Evolutionary conservation across 2,329 filamentous ascomycete species (phyloP), one percentile per base, ranked within the genome.

Genomic region (Fusarium sp.): DNA sequence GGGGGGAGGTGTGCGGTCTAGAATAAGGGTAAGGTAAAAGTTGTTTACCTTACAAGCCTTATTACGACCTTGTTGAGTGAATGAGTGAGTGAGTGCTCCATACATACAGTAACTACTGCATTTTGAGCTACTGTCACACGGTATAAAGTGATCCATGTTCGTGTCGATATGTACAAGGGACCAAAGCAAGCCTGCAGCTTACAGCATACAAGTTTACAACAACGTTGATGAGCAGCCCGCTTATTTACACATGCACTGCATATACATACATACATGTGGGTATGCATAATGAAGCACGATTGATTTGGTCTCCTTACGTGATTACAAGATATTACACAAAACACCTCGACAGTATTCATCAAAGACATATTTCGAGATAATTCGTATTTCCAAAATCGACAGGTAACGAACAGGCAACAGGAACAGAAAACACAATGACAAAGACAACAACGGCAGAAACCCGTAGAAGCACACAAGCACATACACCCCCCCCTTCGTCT

Each of bases 391-490:
- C n/a, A 62, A 43, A 43, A 27, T 39, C 25, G 9, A 25, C 9
- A 25, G 3, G 8, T 11, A 41, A 35, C n/a, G 17, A 41, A 35
- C n/a, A 19, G 25, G 27, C 43, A 49, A 27, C 22, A 20, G 7
- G 27, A 44, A 40, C 54, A 44, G 10, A 62, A 61, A 63, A 56
- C 45, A 69, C 65, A 51, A 49, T 53, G 50, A 61, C 37, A 32
- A 27, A 19, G 33, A 53, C 49, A 46, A 30, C 27, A 30, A 30
- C 27, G 27, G 61, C 61, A 65, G 63, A 66, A 70, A 49, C 65
- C 53, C 60, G 63, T 73, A 56, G 71, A 72, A 73, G 57, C 64
- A 49, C 50, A 50, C 71, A 37, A 22, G 22, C 22, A 22, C 22
- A 22, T 5, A 5, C 22, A 4, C 22, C 22, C 50, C 50, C 63